Percentiles rank a stretch among this genome's conserved stretches.
These are phyloP conservation scores for Backusella westeae DNA, from an alignment of 192 early-diverging fungal genomes.

Conservation along the genomic window DNA sequence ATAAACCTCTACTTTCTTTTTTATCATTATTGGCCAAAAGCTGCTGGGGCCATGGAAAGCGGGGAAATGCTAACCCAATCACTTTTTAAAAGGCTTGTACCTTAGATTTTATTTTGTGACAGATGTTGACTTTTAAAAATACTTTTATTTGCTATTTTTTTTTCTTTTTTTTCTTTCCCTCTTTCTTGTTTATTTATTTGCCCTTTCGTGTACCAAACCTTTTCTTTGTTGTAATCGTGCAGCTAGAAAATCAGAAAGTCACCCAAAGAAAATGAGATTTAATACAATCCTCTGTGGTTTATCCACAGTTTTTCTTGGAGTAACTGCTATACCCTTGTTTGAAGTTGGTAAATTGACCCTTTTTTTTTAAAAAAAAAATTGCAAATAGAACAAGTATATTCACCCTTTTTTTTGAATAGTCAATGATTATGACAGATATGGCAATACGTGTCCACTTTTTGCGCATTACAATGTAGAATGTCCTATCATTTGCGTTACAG, in stretches of 20 bases:
- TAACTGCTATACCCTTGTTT: conserved; percentile 16
- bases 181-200: not conserved
- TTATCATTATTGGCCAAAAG: not conserved
- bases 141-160: not conserved
- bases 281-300: conserved; percentile 11
- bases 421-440: conserved; percentile 50
- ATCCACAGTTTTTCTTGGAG: not conserved
- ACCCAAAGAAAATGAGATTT: conserved; percentile 2
- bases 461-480: conserved; percentile 45
- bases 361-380: not conserved
- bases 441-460: conserved; percentile 50
- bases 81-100: not conserved
- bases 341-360: not conserved
- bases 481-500: conserved; percentile 53
- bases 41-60: not conserved
- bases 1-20: not conserved
- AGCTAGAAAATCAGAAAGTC: not conserved
- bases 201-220: not conserved
- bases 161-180: not conserved
- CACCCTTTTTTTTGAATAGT: conserved; percentile 9
- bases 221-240: not conserved
- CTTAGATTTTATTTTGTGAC: conserved; percentile 2
- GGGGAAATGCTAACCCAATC: not conserved
- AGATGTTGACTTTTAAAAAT: not conserved
- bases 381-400: not conserved